Base-by-base conservation (phyloP, 139 green algal genomes). In the Mesotaenium endlicherianum region DNA sequence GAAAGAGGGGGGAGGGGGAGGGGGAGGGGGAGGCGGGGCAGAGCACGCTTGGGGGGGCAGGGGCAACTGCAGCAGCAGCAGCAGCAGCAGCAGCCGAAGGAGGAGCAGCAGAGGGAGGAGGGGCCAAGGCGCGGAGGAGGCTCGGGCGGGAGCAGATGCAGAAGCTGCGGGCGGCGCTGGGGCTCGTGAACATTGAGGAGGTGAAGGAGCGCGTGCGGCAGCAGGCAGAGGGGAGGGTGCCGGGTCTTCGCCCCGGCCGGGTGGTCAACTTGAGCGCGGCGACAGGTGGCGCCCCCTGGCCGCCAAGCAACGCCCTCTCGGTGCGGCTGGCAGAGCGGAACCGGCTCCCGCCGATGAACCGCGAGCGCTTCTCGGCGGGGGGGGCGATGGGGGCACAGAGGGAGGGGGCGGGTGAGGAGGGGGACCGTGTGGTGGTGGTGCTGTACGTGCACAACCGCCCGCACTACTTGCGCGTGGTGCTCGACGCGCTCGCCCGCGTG, bases 371-470 rank as follows among this genome's bases (percentile, higher is more conserved):
- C 11, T 6, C 60, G 60, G 5, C 41, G 5, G 60, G 60, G 5
- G 60, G 60, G 20, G 60, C 11, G 11, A n/a, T n/a, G n/a, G n/a
- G n/a, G n/a, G n/a, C n/a, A n/a, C n/a, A n/a, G n/a, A 14, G 71
- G 36, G 38, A 34, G 14, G 71, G 71, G 57, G 55, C 20, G 38
- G n/a, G 14, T 4, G 16, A 8, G 57, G n/a, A 68, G n/a, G 72
- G 26, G 36, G 72, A 69, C 5, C 44, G n/a, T 6, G 42, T 86
- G 38, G 14, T 86, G 1, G 31, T 86, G 17, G 80, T 86, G 42
- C 74, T 86, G 57, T 86, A 86, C 16, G 80, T 86, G 20, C 80
- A 86, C 16, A 84, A 77, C 30, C 3, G 80, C 17, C 76, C 70
- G 26, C n/a, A 58, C 31, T 86, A 86, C 34, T 47, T 86, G 38